A percentile compares a stretch with the other conserved stretches of the same genome.
Evolutionary conservation across 2,329 filamentous ascomycete genomes (phyloP).

Genomic region (Cordyceps farinosa): DNA sequence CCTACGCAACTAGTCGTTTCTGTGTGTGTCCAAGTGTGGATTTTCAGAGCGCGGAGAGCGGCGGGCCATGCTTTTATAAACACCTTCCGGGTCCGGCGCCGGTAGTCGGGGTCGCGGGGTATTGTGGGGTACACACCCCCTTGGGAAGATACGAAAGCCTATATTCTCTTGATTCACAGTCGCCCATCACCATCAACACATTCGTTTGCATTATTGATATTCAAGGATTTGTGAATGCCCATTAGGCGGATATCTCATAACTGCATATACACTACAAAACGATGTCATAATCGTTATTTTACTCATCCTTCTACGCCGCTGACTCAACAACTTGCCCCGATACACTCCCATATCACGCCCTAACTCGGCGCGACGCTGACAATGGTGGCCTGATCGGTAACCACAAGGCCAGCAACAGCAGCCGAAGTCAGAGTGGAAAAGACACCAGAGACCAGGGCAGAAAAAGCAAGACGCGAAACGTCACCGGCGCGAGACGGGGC

Average conservation of each 20-base stretch:
- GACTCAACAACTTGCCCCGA: background rate
- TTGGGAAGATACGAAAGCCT: background rate
- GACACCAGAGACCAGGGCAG: conserved; percentile 73
- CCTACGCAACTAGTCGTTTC: background rate
- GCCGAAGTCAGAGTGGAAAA: conserved; percentile 77
- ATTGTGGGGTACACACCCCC: conserved; percentile 6
- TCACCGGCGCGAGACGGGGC: conserved; percentile 71
- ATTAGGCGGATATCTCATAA: conserved; percentile 12
- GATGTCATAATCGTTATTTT: background rate
- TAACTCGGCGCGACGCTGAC: conserved; percentile 2
- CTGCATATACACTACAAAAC: conserved; percentile 15
- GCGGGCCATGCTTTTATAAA: conserved; percentile 2
- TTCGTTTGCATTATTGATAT: background rate
- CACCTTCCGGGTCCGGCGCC: conserved; percentile 10
- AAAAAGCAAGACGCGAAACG: conserved; percentile 71
- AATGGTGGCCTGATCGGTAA: conserved; percentile 45
- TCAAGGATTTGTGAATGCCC: background rate
- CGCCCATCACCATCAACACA: background rate
- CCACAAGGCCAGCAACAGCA: conserved; percentile 71
- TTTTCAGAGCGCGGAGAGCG: background rate
- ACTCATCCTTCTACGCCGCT: background rate
- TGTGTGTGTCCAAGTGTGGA: background rate
- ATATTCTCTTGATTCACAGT: background rate
- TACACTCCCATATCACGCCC: background rate
- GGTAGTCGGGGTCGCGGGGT: conserved; percentile 12